These are phyloP conservation scores for Termitomyces sp. DNA, from an alignment of 768 basidiomycete genomes.

Conservation along the genomic window DNA sequence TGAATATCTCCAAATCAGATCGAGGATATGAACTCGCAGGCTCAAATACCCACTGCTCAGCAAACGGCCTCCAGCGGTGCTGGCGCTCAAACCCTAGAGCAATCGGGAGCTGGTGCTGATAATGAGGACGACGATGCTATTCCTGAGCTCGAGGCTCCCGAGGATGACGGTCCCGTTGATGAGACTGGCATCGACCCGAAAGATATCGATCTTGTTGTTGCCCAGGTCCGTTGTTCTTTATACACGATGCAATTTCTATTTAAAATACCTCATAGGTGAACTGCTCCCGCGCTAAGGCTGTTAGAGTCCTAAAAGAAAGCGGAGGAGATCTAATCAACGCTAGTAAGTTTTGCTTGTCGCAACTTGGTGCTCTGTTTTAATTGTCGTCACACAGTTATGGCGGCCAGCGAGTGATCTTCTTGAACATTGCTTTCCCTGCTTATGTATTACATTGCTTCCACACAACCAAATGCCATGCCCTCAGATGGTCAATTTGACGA, in stretches of 20 bases:
- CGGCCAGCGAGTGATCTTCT: constrained; percentile 73
- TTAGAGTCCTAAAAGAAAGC: constrained; percentile 83
- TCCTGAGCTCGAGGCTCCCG: constrained; percentile 77
- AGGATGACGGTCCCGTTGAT: constrained; percentile 78
- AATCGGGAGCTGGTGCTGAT: constrained; percentile 43
- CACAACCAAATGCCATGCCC: constrained; percentile 11
- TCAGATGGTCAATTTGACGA: constrained; percentile 10
- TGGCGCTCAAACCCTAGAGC: constrained; percentile 41
- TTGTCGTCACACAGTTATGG: constrained; percentile 63
- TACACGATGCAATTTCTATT: neutral
- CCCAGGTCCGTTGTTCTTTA: constrained; percentile 26
- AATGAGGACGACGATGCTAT: constrained; percentile 79
- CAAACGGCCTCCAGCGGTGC: constrained; percentile 58
- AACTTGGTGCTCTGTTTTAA: neutral
- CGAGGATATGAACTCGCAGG: constrained; percentile 82
- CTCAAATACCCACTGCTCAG: constrained; percentile 73
- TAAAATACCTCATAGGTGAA: constrained; percentile 50
- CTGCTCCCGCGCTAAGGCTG: constrained; percentile 90
- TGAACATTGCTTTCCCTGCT: constrained; percentile 13
- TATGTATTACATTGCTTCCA: constrained; percentile 26
- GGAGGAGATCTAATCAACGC: constrained; percentile 96
- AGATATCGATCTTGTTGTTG: constrained; percentile 93
- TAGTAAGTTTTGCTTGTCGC: constrained; percentile 51
- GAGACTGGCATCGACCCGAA: constrained; percentile 88
- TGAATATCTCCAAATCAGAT: constrained; percentile 37